Conservation (phyloP, 2,329 filamentous ascomycete species). For the Ramichloridium luteum region DNA sequence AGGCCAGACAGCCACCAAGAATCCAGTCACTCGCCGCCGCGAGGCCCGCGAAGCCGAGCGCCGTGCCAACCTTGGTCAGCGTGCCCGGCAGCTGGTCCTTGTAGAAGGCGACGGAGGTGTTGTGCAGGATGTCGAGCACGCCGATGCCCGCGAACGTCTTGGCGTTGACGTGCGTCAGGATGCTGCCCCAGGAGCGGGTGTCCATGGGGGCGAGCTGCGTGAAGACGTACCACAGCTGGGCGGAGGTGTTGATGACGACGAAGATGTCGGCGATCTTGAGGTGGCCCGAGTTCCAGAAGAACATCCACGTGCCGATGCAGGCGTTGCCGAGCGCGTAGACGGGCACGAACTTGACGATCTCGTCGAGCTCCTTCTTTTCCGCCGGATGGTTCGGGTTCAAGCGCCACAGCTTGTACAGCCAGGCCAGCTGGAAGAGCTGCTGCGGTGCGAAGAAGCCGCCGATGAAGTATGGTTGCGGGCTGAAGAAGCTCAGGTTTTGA, state of each 20-base stretch:
- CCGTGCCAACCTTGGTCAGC: conserved; percentile 41
- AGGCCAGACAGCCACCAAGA: conserved; percentile 47
- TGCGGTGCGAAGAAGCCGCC: conserved; percentile 50
- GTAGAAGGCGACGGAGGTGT: conserved; percentile 45
- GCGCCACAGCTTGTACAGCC: conserved; percentile 45
- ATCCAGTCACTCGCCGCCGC: conserved; percentile 46
- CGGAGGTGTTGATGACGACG: conserved; percentile 43
- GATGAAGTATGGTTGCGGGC: conserved; percentile 47
- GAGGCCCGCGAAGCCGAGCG: conserved; percentile 40
- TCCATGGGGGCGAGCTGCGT: conserved; percentile 35
- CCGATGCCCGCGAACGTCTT: conserved; percentile 51
- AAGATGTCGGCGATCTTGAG: conserved; percentile 44
- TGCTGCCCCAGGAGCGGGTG: conserved; percentile 35
- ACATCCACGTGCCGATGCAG: conserved; percentile 47
- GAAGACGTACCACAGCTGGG: conserved; percentile 44
- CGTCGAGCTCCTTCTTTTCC: conserved; percentile 32
- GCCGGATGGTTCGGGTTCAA: conserved; percentile 31
- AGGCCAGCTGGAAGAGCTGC: conserved; percentile 46
- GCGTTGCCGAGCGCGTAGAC: conserved; percentile 46
- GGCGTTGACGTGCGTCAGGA: conserved; percentile 46
- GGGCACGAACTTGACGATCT: conserved; percentile 44
- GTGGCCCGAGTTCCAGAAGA: conserved; percentile 46
- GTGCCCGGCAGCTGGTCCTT: conserved; percentile 35
- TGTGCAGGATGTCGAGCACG: conserved; percentile 47
- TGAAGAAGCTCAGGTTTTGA: conserved; percentile 46